A percentile compares a stretch with the other conserved stretches of the same genome.
phyloP scores from a whole-genome alignment of 768 basidiomycete species.

The Pisolithus microcarpus region DNA sequence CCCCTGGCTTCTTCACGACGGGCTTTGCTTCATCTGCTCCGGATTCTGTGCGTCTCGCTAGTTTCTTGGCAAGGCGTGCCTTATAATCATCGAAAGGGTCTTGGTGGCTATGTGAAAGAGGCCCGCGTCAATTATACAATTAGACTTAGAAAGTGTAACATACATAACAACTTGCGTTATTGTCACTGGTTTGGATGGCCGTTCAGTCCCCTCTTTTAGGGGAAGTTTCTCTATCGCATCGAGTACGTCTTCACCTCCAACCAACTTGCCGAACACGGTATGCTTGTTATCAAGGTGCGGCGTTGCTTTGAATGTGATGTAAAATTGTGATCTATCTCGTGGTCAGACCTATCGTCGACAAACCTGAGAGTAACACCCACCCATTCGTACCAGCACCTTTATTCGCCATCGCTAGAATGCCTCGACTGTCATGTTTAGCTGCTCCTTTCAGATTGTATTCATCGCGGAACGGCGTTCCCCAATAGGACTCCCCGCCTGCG shows the following conservation, averaged over 20 bases:
- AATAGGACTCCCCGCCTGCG: conserved; percentile 83
- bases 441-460: conserved; percentile 87
- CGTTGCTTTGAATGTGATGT: conserved; percentile 78
- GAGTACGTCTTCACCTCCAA: conserved; percentile 90
- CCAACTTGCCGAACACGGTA: conserved; percentile 94
- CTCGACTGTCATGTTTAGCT: conserved; percentile 79
- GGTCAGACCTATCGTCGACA: background rate
- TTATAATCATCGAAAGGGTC: conserved; percentile 97
- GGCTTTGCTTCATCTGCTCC: conserved; percentile 28
- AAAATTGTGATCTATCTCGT: conserved; percentile 75
- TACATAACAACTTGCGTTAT: conserved; percentile 87
- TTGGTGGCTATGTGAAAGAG: conserved; percentile 52
- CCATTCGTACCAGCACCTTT: conserved; percentile 88
- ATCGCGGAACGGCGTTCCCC: conserved; percentile 95
- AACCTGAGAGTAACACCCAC: conserved; percentile 28
- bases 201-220: conserved; percentile 77
- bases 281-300: conserved; percentile 89
- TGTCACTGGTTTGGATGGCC: conserved; percentile 76
- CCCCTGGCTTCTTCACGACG: conserved; percentile 51
- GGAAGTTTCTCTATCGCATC: conserved; percentile 77
- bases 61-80: conserved; percentile 68
- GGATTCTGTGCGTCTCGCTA: conserved; percentile 40
- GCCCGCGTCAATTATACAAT: conserved; percentile 2
- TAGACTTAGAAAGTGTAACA: conserved; percentile 21
- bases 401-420: conserved; percentile 92